Base-by-base conservation (phyloP, 2,329 filamentous ascomycete genomes). In the Huntiella bhutanensis region DNA sequence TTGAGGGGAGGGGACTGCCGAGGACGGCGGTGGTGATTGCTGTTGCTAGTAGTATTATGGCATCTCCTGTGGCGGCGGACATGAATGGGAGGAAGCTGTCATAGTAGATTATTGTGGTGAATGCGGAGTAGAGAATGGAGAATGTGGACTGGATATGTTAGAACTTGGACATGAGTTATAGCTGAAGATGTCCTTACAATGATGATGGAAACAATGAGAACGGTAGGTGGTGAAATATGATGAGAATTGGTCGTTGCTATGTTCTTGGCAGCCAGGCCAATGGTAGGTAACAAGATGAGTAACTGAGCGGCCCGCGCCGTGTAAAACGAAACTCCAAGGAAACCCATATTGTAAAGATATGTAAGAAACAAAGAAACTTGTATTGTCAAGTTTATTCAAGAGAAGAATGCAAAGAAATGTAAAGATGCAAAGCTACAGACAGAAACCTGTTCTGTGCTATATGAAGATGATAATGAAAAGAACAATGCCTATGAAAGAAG, bases 221-320 rank as follows among this genome's bases (percentile, higher is more conserved):
- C 75, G 44, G 73, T 66, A 0, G 85, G 82, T 0, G 81, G 75
- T 28, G 72, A 68, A 47, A 78, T 71, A 52, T 77, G 70, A 16
- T 68, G 71, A 38, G 68, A 64, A 39, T 84, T 74, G 58, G 92
- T 85, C 54, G 82, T 71, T 17, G 77, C 70, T 55, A 93, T 78
- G 62, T 94, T 92, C 61, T 87, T 85, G 56, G 80, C 75, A 1
- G 77, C 77, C 59, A 94, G 74, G 40, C 85, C 84, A 53, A 93
- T 80, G 53, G 91, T 76, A 49, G 77, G 68, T 49, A 91, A 68
- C 57, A 94, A 78, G 19, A 74, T 75, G 52, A 81, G 63, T 50
- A 75, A 69, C 59, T 92, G 78, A 53, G 87, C 68, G 49, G 71
- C 68, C 41, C 87, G 79, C 53, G 80, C 73, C 53, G 76, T 66